These are phyloP conservation scores for Trichoderma polysporum DNA, from an alignment of 2,329 filamentous ascomycete genomes.

Conservation along the genomic window DNA sequence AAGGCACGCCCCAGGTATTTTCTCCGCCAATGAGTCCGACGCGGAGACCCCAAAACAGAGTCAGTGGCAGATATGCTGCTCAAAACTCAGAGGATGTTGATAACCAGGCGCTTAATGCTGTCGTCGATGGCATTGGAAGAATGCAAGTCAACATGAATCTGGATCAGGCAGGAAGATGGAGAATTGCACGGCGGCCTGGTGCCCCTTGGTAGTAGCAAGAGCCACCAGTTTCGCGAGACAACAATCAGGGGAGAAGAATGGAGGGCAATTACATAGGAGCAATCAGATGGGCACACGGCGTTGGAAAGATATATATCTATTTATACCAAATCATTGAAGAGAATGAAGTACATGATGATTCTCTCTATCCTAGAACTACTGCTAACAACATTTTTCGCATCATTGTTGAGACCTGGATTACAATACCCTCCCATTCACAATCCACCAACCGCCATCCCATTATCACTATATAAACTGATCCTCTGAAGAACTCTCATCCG, in stretches of 20 bases:
- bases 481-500: neutral
- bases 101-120: slow-evolving; percentile 31
- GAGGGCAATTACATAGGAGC: neutral
- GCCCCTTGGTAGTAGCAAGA: slow-evolving; percentile 25
- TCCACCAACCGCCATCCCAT: neutral
- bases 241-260: neutral
- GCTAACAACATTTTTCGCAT: neutral
- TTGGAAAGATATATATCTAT: neutral
- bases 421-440: neutral
- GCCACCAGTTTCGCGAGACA: neutral
- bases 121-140: slow-evolving; percentile 39
- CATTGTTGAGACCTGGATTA: neutral
- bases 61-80: neutral
- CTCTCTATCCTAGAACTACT: slow-evolving; percentile 1
- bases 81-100: slow-evolving; percentile 30
- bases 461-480: neutral
- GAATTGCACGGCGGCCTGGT: slow-evolving; percentile 33
- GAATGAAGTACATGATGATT: neutral
- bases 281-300: too few relatives aligned
- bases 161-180: slow-evolving; percentile 43
- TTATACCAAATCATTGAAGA: neutral
- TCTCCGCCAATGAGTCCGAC: slow-evolving; percentile 18
- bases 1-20: neutral
- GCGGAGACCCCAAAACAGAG: neutral
- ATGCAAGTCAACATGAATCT: slow-evolving; percentile 38